phyloP scores from a whole-genome alignment of 2,329 filamentous ascomycete genomes.

The Trichoderma endophyticum region DNA sequence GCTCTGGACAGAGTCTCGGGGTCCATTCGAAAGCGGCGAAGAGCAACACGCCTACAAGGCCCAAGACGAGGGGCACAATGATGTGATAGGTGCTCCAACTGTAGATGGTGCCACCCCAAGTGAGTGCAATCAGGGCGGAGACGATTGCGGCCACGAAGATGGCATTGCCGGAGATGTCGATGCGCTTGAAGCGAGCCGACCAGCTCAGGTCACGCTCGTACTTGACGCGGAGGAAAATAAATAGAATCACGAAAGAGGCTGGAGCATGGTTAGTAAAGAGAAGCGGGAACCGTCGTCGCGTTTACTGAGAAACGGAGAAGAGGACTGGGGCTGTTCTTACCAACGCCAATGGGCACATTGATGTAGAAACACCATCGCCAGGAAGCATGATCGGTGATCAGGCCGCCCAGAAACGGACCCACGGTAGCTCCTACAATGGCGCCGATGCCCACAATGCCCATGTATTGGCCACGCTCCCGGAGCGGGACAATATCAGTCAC shows the following conservation, averaged over 20 bases:
- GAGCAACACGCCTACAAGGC: conserved; percentile 22
- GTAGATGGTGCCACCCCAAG: conserved; percentile 41
- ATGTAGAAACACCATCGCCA: conserved; percentile 50
- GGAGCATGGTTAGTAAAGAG: not conserved
- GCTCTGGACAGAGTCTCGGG: not conserved
- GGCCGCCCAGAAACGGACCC: conserved; percentile 35
- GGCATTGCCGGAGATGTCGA: conserved; percentile 33
- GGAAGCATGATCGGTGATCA: conserved; percentile 27
- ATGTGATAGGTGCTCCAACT: conserved; percentile 41
- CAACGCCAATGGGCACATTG: conserved; percentile 39
- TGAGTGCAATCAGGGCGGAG: conserved; percentile 40
- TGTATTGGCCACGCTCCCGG: conserved; percentile 42
- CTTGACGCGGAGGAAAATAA: conserved; percentile 39
- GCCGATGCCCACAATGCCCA: conserved; percentile 32
- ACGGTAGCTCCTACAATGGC: conserved; percentile 33
- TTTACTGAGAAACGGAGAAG: not conserved
- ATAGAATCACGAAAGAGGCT: not conserved
- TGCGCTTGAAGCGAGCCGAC: not conserved
- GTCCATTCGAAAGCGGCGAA: conserved; percentile 12
- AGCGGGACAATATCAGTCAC: conserved; percentile 48
- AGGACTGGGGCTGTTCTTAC: conserved; percentile 23
- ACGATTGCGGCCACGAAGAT: conserved; percentile 40
- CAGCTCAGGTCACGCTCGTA: not conserved
- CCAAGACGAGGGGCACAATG: conserved; percentile 43
- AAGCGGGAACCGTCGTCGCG: not conserved